Conservation (phyloP, 2,329 filamentous ascomycete genomes). For the Sphaerulina vaccinii region DNA sequence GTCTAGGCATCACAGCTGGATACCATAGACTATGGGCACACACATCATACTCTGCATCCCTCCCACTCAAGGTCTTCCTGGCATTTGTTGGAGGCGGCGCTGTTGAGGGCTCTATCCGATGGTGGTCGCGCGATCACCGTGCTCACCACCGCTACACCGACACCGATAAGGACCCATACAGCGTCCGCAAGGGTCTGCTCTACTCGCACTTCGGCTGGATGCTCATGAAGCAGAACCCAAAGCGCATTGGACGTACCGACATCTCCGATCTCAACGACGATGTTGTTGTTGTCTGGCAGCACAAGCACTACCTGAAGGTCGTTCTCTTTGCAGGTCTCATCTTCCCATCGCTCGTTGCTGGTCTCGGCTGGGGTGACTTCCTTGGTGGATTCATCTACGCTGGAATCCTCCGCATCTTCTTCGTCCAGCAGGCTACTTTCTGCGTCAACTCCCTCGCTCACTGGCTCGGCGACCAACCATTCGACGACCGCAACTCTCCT, state of each 20-base stretch:
- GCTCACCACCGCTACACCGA: slow-evolving; percentile 91
- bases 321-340: slow-evolving; percentile 74
- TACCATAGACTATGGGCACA: slow-evolving; percentile 87
- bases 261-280: slow-evolving; percentile 88
- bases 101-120: slow-evolving; percentile 80
- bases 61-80: slow-evolving; percentile 77
- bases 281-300: slow-evolving; percentile 80
- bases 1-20: slow-evolving; percentile 49
- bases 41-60: slow-evolving; percentile 73
- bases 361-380: slow-evolving; percentile 79
- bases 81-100: slow-evolving; percentile 78
- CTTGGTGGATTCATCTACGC: slow-evolving; percentile 79
- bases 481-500: slow-evolving; percentile 88
- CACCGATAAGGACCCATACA: slow-evolving; percentile 89
- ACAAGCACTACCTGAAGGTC: slow-evolving; percentile 79
- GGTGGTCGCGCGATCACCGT: slow-evolving; percentile 85
- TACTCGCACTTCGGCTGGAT: slow-evolving; percentile 89
- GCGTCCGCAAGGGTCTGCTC: slow-evolving; percentile 80
- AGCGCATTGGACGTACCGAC: slow-evolving; percentile 82
- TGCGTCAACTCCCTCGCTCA: slow-evolving; percentile 89
- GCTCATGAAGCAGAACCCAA: slow-evolving; percentile 90
- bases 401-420: slow-evolving; percentile 82
- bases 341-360: slow-evolving; percentile 73
- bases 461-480: slow-evolving; percentile 89
- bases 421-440: slow-evolving; percentile 89